Evolutionary conservation across 106 monocot species (phyloP).

Genomic region (Allium cepa): DNA sequence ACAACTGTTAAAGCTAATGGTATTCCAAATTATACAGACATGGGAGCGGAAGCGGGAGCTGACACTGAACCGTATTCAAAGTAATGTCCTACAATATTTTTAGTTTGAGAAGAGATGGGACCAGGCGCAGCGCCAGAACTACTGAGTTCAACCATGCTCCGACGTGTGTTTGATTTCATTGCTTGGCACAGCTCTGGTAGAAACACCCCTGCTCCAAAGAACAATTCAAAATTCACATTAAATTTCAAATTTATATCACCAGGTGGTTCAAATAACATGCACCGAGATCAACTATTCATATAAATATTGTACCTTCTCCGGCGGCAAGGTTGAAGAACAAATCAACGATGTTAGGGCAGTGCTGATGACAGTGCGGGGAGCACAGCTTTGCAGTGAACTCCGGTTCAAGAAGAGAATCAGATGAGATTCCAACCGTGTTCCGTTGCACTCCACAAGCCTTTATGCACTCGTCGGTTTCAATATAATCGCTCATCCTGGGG

Average conservation of each 20-base stretch:
- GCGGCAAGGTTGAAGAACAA: slow-evolving; percentile 83
- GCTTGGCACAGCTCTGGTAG: slow-evolving; percentile 39
- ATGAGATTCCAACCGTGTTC: slow-evolving; percentile 52
- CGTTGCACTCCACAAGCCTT: slow-evolving; percentile 55
- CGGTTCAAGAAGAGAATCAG: slow-evolving; percentile 49
- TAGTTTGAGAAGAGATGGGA: not conserved
- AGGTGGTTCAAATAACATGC: too few relatives aligned
- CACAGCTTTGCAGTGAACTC: slow-evolving; percentile 44
- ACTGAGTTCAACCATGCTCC: slow-evolving; percentile 35
- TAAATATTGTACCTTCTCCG: slow-evolving; percentile 39
- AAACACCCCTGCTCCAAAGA: slow-evolving; percentile 25
- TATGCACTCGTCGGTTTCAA: slow-evolving; percentile 77
- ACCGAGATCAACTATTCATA: not conserved
- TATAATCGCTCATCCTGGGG: slow-evolving; percentile 35
- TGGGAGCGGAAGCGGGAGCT: slow-evolving; percentile 9
- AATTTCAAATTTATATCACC: too few relatives aligned
- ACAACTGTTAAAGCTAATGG: too few relatives aligned
- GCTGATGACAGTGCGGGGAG: slow-evolving; percentile 42
- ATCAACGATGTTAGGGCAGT: slow-evolving; percentile 73
- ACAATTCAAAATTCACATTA: not conserved
- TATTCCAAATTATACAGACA: not conserved
- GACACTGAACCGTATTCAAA: not conserved
- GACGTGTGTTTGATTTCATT: slow-evolving; percentile 20
- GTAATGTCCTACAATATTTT: too few relatives aligned
- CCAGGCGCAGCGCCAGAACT: slow-evolving; percentile 30